Percentiles rank a stretch among this genome's conserved stretches.
Conservation (phyloP, 2,329 filamentous ascomycete species). For the Nigrograna mackinnonii region DNA sequence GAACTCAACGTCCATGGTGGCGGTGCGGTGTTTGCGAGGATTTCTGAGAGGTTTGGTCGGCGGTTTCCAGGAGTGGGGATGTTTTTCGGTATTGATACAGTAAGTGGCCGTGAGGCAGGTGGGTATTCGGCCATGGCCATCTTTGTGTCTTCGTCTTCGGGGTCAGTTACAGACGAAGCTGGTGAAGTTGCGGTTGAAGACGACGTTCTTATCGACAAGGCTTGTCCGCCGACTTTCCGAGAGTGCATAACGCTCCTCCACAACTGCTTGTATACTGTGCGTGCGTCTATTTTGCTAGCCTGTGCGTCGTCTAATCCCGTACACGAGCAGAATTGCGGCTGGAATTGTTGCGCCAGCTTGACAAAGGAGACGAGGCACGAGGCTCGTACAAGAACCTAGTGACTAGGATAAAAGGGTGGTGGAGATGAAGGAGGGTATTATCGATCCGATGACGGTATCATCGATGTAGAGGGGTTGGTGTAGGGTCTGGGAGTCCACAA, state of each 20-base stretch:
- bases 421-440: conserved; percentile 15
- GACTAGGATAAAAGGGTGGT: conserved; percentile 23
- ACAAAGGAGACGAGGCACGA: conserved; percentile 28
- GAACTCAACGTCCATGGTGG: conserved; percentile 89
- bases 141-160: conserved; percentile 51
- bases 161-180: conserved; percentile 30
- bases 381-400: conserved; percentile 37
- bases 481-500: conserved; percentile 4
- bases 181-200: conserved; percentile 39
- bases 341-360: conserved; percentile 43
- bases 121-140: conserved; percentile 53
- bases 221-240: conserved; percentile 28
- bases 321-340: conserved; percentile 35
- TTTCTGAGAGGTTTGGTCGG: conserved; percentile 80
- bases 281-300: conserved; percentile 35
- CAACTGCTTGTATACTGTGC: conserved; percentile 39
- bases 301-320: conserved; percentile 32
- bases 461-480: conserved; percentile 7
- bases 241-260: conserved; percentile 43
- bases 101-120: conserved; percentile 49
- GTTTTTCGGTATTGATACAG: conserved; percentile 52
- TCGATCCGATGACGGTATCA: conserved; percentile 31
- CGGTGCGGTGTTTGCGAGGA: conserved; percentile 81
- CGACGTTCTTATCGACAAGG: conserved; percentile 33
- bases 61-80: conserved; percentile 54